Percentiles rank a stretch among this genome's conserved stretches.
These are phyloP conservation scores for Fusarium decemcellulare DNA, from an alignment of 2,329 filamentous ascomycete species.

Conservation along the genomic window DNA sequence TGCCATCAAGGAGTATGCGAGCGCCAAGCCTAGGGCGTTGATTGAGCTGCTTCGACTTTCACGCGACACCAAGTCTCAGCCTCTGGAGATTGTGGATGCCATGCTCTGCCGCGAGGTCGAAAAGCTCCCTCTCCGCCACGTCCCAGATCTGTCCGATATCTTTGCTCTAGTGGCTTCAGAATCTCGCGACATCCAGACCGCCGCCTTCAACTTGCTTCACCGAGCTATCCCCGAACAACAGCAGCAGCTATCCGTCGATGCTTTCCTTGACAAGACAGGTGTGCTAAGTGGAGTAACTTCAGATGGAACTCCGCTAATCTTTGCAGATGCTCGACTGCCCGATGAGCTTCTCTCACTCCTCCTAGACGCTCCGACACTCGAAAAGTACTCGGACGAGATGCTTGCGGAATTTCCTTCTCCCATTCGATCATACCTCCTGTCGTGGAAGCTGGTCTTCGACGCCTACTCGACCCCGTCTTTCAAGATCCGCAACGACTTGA, in stretches of 20 bases:
- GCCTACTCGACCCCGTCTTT: slow-evolving; percentile 84
- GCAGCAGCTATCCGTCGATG: slow-evolving; percentile 86
- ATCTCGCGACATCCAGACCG: slow-evolving; percentile 81
- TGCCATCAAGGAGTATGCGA: slow-evolving; percentile 73
- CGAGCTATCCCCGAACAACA: slow-evolving; percentile 83
- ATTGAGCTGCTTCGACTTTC: slow-evolving; percentile 73
- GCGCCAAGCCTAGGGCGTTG: slow-evolving; percentile 69
- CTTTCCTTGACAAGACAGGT: slow-evolving; percentile 77
- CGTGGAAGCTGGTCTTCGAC: slow-evolving; percentile 93
- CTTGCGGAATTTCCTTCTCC: slow-evolving; percentile 78
- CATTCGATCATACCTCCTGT: slow-evolving; percentile 85
- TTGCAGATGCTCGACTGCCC: slow-evolving; percentile 77
- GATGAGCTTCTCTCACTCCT: slow-evolving; percentile 89
- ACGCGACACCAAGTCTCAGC: slow-evolving; percentile 67
- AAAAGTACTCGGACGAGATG: slow-evolving; percentile 75
- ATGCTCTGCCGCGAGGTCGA: slow-evolving; percentile 79
- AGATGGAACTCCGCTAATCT: slow-evolving; percentile 6
- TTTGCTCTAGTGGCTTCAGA: slow-evolving; percentile 84
- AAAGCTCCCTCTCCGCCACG: slow-evolving; percentile 72
- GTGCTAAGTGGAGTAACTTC: slow-evolving; percentile 20
- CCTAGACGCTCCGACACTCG: slow-evolving; percentile 80
- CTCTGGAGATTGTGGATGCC: slow-evolving; percentile 81
- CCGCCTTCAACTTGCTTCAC: slow-evolving; percentile 86
- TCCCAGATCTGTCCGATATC: slow-evolving; percentile 76
- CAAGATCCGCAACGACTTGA: slow-evolving; percentile 86